A percentile compares a stretch with the other conserved stretches of the same genome.
Evolutionary conservation across 225 moss, liverwort and hornwort species (phyloP).

Genomic region (Polytrichum commune): DNA sequence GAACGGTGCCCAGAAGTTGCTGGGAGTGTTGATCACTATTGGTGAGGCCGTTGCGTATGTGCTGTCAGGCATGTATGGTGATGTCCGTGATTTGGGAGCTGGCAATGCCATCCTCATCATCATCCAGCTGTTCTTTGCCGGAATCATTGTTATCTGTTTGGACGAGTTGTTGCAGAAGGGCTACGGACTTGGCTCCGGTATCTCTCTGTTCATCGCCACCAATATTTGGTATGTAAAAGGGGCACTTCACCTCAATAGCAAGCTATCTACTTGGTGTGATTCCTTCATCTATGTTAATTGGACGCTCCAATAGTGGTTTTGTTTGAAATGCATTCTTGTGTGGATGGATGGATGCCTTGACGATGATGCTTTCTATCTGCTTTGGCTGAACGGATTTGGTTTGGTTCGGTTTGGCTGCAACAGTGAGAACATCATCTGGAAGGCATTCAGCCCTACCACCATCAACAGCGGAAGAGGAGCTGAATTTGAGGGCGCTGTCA

Average conservation of each 20-base stretch:
- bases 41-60: conserved; percentile 93
- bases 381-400: too few species aligned
- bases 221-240: conserved; percentile 73
- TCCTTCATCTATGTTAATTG: too few species aligned
- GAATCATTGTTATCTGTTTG: conserved; percentile 91
- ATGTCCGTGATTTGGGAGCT: conserved; percentile 82
- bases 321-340: not conserved
- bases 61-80: conserved; percentile 88
- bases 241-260: not conserved
- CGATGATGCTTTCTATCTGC: too few species aligned
- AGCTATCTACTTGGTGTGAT: too few species aligned
- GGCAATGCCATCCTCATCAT: conserved; percentile 97
- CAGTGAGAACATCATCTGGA: conserved; percentile 99
- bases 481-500: conserved; percentile 96
- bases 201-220: conserved; percentile 94
- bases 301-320: not conserved
- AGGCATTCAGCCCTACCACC: conserved; percentile 96
- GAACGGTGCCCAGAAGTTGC: conserved; percentile 92
- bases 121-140: conserved; percentile 90
- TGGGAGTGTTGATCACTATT: conserved; percentile 91
- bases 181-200: conserved; percentile 93
- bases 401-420: not conserved
- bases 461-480: conserved; percentile 94
- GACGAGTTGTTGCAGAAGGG: conserved; percentile 98
- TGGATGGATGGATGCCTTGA: not conserved